These are phyloP conservation scores for Calcarisporium arbuscula DNA, from an alignment of 2,329 filamentous ascomycete genomes.

Conservation along the genomic window DNA sequence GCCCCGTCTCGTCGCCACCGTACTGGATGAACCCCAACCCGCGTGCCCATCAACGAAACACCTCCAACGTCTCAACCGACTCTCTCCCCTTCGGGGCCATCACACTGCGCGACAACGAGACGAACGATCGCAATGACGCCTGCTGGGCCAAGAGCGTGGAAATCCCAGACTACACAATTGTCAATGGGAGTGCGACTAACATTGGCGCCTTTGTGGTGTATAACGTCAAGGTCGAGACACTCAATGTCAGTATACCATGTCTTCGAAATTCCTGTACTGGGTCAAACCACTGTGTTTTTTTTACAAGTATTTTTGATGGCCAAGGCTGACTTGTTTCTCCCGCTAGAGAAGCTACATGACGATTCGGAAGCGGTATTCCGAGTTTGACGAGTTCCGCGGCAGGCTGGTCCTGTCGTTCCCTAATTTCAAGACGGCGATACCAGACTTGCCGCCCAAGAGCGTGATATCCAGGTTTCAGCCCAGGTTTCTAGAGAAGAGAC, in stretches of 20 bases:
- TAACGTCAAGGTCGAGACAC: conserved; percentile 82
- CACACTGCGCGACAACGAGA: conserved; percentile 57
- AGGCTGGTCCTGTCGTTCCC: conserved; percentile 77
- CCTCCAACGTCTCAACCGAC: conserved; percentile 40
- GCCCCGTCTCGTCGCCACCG: conserved; percentile 32
- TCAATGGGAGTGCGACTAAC: conserved; percentile 50
- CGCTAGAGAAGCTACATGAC: conserved; percentile 52
- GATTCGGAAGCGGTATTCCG: conserved; percentile 75
- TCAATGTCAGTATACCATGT: conserved; percentile 53
- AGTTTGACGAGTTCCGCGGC: conserved; percentile 78
- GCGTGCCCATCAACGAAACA: conserved; percentile 27
- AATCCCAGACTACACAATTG: conserved; percentile 49
- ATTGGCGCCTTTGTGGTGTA: conserved; percentile 92
- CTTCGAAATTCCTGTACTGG: conserved; percentile 16
- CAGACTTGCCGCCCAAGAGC: conserved; percentile 86
- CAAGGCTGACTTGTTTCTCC: no score
- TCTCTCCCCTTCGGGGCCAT: conserved; percentile 50
- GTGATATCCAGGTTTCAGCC: conserved; percentile 80
- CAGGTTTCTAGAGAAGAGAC: conserved; percentile 77
- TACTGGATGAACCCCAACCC: conserved; percentile 34
- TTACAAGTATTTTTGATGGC: no score
- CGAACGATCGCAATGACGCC: conserved; percentile 45
- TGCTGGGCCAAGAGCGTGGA: conserved; percentile 62
- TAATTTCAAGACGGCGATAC: conserved; percentile 75
- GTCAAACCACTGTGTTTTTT: no score